Evolutionary conservation across 2,329 filamentous ascomycete species (phyloP).

Genomic region (Pseudocercospora crystallina): DNA sequence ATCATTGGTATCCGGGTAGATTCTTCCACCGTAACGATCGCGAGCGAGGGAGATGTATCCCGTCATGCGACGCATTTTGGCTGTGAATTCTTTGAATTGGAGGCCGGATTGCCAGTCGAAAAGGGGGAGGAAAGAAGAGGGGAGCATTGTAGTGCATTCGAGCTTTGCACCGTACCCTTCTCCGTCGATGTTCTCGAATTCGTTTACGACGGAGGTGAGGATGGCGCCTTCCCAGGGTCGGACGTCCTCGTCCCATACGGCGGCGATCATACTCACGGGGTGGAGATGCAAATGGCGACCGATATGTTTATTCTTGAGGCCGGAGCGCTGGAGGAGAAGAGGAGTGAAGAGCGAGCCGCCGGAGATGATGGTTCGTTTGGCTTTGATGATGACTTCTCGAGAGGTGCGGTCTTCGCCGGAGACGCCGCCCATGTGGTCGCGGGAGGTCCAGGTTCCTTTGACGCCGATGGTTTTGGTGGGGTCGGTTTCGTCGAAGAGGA

Average conservation of each 20-base stretch:
- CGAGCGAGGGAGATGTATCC: conserved; percentile 72
- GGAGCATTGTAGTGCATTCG: conserved; percentile 74
- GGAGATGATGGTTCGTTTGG: conserved; percentile 78
- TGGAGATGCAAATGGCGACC: conserved; percentile 81
- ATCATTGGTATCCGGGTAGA: conserved; percentile 67
- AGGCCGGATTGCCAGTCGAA: conserved; percentile 68
- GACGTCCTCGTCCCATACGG: conserved; percentile 68
- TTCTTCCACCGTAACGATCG: conserved; percentile 72
- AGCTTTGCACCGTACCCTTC: conserved; percentile 80
- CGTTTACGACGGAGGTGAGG: conserved; percentile 73
- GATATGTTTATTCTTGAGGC: conserved; percentile 76
- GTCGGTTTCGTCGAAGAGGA: conserved; percentile 64
- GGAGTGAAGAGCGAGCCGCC: conserved; percentile 76
- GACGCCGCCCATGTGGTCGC: conserved; percentile 62
- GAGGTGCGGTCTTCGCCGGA: conserved; percentile 52
- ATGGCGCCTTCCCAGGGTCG: conserved; percentile 68
- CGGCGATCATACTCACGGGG: conserved; percentile 60
- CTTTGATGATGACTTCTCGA: conserved; percentile 68
- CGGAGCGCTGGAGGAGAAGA: conserved; percentile 72
- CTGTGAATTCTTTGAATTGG: conserved; percentile 69
- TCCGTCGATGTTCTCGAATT: conserved; percentile 78
- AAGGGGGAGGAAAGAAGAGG: conserved; percentile 61
- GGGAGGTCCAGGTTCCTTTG: conserved; percentile 71
- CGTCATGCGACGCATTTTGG: conserved; percentile 67
- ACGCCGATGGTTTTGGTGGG: conserved; percentile 65